Conservation (phyloP, 2,329 filamentous ascomycete genomes). For the Sarocladium oryzae region DNA sequence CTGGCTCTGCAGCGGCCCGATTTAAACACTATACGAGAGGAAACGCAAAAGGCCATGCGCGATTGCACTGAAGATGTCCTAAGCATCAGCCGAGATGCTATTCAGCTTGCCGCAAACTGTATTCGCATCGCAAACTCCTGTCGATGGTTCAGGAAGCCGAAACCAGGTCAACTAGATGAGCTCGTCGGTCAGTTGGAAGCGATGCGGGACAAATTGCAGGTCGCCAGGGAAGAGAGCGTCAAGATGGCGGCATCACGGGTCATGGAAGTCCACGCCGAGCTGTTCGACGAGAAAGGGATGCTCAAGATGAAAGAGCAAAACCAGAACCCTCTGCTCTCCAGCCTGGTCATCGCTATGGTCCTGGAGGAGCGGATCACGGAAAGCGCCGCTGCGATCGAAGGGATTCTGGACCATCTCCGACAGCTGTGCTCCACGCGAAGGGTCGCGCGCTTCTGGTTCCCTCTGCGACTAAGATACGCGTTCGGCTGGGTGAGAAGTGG, state of each 20-base stretch:
- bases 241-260: conserved; percentile 32
- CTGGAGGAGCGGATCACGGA: conserved; percentile 36
- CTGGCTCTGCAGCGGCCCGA: conserved; percentile 32
- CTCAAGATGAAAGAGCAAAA: conserved; percentile 21
- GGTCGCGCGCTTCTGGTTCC: conserved; percentile 34
- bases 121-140: conserved; percentile 22
- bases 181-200: conserved; percentile 15
- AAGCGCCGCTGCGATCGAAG: conserved; percentile 21
- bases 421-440: conserved; percentile 29
- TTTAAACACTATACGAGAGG: conserved; percentile 21
- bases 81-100: conserved; percentile 16
- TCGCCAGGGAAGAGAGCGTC: conserved; percentile 20
- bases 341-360: conserved; percentile 39
- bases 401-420: conserved; percentile 29
- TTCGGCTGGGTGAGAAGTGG: conserved; percentile 30
- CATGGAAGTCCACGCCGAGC: conserved; percentile 29
- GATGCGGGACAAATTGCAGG: conserved; percentile 20
- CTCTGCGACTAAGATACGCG: conserved; percentile 31
- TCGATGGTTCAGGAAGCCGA: conserved; percentile 22
- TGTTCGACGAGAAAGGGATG: conserved; percentile 35
- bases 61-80: conserved; percentile 22
- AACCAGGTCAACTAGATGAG: conserved; percentile 17
- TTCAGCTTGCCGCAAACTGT: conserved; percentile 18
- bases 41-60: conserved; percentile 26
- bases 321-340: conserved; percentile 24